phyloP scores from a whole-genome alignment of 768 basidiomycete species.

The Amanita inopinata region DNA sequence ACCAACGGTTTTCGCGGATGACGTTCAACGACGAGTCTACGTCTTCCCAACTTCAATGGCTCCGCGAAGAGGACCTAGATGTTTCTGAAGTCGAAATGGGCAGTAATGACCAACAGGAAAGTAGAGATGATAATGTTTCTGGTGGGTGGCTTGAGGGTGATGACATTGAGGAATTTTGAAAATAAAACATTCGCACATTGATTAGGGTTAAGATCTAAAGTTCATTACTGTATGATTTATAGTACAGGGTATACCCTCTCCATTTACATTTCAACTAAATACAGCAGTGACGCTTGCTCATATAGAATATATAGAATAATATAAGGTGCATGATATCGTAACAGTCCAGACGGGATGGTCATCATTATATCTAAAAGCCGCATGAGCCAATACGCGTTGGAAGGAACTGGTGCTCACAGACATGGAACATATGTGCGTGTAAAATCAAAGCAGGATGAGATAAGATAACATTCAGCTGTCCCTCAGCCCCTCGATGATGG shows the following conservation, averaged over 20 bases:
- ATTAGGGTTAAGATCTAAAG: not conserved
- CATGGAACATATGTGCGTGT: too few species aligned
- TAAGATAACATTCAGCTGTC: not conserved
- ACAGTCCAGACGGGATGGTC: not conserved
- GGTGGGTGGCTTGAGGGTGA: slow-evolving; percentile 49
- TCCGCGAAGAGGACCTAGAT: slow-evolving; percentile 25
- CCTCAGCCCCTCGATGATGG: not conserved
- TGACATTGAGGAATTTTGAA: slow-evolving; percentile 45
- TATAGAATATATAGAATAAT: slow-evolving; percentile 8
- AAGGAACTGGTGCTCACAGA: too few species aligned
- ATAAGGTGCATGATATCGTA: not conserved
- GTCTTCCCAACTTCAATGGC: slow-evolving; percentile 15
- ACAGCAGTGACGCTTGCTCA: not conserved
- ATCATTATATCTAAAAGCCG: too few species aligned
- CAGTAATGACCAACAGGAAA: slow-evolving; percentile 12
- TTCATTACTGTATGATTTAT: not conserved
- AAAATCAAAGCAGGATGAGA: too few species aligned
- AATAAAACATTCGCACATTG: not conserved
- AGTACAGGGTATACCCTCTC: slow-evolving; percentile 2
- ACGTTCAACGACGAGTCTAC: slow-evolving; percentile 22
- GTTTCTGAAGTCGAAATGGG: slow-evolving; percentile 14
- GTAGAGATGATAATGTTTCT: slow-evolving; percentile 22
- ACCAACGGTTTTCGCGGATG: slow-evolving; percentile 44
- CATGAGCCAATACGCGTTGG: too few species aligned
- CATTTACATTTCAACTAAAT: not conserved